Base-by-base conservation (phyloP, 352 stramenopile species). In the Globisporangium heterothallicum region DNA sequence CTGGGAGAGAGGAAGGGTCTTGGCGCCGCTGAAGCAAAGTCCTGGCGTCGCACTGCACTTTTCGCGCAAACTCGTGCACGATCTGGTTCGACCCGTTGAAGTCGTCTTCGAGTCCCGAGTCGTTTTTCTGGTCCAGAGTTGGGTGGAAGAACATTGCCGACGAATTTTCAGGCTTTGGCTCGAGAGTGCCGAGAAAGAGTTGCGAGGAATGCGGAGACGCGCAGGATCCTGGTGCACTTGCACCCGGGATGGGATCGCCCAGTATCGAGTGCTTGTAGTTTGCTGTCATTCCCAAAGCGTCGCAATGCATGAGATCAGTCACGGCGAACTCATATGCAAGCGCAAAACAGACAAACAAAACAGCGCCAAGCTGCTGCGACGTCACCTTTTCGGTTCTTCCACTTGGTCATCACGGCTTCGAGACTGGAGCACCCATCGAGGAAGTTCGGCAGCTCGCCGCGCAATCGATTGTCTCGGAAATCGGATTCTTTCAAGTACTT, bases 401-500 rank as follows among this genome's bases (percentile, higher is more conserved):
- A 91, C 70, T 91, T 91, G 51, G 63, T 85, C 74, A 91, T 78
- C 18, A 91, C 80, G 18, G 77, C 77, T 32, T 88, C 77, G 7
- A 91, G 59, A 42, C 78, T 91, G 14, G 77, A 91, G 59, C 75
- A 88, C 19, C 77, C 80, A 42, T 91, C 80, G 12, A 92, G 56
- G 44, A 89, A 89, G 59, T 92, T 89, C 24, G 81, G 78, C n/a
- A 92, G 68, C 54, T 89, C 78, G 7, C 78, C 77, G 16, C 59
- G 69, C 49, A 92, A 56, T 0, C 76, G 74, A 44, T 92, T 92
- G 64, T 89, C 81, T 6, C 81, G 76, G 43, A 92, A 88, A 58
- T 90, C 76, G 0, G 72, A 84, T 53, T 89, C 76, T 43, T 86
- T 86, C 12, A 92, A 71, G 64, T 85, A 90, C 41, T 88, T 88